Conservation (phyloP, 495 filamentous ascomycete species). For the Lasiosphaeria miniovina region DNA sequence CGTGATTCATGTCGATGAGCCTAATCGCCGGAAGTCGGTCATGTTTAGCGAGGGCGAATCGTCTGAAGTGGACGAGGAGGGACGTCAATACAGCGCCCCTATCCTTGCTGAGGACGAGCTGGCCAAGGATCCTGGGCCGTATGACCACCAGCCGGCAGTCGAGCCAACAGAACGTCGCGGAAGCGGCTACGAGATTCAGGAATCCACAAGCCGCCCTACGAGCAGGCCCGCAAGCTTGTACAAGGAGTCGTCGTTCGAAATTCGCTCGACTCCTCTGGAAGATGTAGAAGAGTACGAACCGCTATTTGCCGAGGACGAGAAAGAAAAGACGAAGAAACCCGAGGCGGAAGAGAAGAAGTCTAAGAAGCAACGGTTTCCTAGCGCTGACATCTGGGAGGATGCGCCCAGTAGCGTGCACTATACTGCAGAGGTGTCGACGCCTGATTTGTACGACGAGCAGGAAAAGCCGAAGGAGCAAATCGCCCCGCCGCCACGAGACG, state of each 20-base stretch:
- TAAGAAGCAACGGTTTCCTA: slow-evolving; percentile 80
- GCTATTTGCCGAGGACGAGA: slow-evolving; percentile 81
- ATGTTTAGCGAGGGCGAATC: slow-evolving; percentile 54
- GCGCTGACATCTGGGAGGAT: slow-evolving; percentile 96
- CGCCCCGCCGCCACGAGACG: slow-evolving; percentile 31
- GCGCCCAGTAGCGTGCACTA: slow-evolving; percentile 82
- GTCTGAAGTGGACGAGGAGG: slow-evolving; percentile 37
- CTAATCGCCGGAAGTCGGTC: slow-evolving; percentile 60
- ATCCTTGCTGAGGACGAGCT: slow-evolving; percentile 93
- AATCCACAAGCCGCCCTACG: slow-evolving; percentile 62
- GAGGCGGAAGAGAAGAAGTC: slow-evolving; percentile 45
- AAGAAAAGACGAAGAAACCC: slow-evolving; percentile 41
- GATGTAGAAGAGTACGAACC: slow-evolving; percentile 95
- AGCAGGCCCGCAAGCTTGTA: slow-evolving; percentile 66
- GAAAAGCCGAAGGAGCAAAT: slow-evolving; percentile 38
- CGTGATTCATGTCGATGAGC: slow-evolving; percentile 75
- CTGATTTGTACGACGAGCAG: slow-evolving; percentile 63
- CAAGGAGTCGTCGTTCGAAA: slow-evolving; percentile 37
- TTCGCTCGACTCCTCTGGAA: slow-evolving; percentile 71
- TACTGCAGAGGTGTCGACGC: slow-evolving; percentile 79
- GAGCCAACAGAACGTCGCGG: slow-evolving; percentile 62
- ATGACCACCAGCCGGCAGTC: slow-evolving; percentile 61
- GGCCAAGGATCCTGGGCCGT: slow-evolving; percentile 63
- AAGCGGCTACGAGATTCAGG: slow-evolving; percentile 48
- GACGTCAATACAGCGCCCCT: slow-evolving; percentile 58